These are phyloP conservation scores for Vanrija sp. DNA, from an alignment of 1,284 basidiomycete species.

Conservation along the genomic window DNA sequence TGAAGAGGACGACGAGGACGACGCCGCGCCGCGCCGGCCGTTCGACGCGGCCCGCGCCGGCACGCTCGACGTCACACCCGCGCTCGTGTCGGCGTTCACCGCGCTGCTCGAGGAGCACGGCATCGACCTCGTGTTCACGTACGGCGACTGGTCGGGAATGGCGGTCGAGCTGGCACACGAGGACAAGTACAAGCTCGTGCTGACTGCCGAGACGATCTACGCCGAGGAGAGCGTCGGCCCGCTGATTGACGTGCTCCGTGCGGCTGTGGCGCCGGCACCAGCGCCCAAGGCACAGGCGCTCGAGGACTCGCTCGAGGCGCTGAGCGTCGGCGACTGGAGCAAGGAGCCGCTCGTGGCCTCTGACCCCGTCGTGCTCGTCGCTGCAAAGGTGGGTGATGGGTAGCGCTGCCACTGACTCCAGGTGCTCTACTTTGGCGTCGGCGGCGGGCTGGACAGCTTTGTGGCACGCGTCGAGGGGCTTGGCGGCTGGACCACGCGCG, in stretches of 20 bases:
- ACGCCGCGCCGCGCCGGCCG: constrained; percentile 7
- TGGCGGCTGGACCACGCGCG: constrained; percentile 25
- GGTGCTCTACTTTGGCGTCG: constrained; percentile 92
- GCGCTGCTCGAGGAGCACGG: constrained; percentile 55
- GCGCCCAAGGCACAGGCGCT: constrained; percentile 11
- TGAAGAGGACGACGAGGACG: constrained; percentile 5
- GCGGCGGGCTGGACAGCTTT: constrained; percentile 80
- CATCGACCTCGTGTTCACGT: constrained; percentile 69
- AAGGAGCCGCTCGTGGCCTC: constrained; percentile 12
- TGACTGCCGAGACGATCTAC: constrained; percentile 94
- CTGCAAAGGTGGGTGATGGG: constrained; percentile 40
- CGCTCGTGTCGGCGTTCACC: constrained; percentile 64
- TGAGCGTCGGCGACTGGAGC: constrained; percentile 25
- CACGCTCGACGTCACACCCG: constrained; percentile 58
- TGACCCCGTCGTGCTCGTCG: constrained; percentile 33
- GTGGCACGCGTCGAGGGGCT: constrained; percentile 53
- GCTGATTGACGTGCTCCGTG: constrained; percentile 57
- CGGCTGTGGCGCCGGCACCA: constrained; percentile 7
- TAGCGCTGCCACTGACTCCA: constrained; percentile 40
- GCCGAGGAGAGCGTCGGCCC: constrained; percentile 62
- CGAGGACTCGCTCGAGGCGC: constrained; percentile 27
- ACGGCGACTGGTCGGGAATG: constrained; percentile 67
- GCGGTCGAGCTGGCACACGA: constrained; percentile 17
- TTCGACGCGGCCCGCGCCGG: constrained; percentile 43
- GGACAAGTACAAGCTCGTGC: constrained; percentile 61